A percentile compares a stretch with the other conserved stretches of the same genome.
Conservation (phyloP, 208 protist species). For the Leishmania turanica region DNA sequence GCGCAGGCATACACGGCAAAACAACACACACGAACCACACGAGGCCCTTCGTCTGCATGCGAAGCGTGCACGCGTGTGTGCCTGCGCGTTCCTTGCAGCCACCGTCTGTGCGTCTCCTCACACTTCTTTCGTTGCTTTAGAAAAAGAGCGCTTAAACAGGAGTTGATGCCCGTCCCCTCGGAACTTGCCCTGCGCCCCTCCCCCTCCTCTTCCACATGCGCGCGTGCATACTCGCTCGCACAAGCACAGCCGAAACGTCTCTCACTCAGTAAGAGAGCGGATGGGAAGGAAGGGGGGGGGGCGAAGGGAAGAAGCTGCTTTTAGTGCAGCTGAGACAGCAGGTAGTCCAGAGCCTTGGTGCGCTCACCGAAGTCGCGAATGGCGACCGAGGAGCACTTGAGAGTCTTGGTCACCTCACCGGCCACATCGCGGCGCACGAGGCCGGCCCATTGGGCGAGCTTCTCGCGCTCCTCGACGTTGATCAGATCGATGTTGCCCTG, state of each 20-base stretch:
- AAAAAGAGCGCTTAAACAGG: neutral
- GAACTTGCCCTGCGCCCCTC: neutral
- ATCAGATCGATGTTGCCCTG: conserved; percentile 90
- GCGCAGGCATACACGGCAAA: neutral
- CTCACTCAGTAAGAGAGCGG: conserved; percentile 18
- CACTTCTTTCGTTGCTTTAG: neutral
- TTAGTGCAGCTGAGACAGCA: conserved; percentile 76
- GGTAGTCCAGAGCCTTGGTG: conserved; percentile 83
- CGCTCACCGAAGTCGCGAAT: conserved; percentile 90
- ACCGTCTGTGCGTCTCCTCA: neutral
- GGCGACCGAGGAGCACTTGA: conserved; percentile 90
- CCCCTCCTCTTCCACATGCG: neutral
- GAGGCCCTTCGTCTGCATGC: neutral
- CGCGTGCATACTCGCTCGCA: neutral
- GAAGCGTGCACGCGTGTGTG: neutral
- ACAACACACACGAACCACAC: neutral
- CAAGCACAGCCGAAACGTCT: neutral
- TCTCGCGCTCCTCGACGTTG: conserved; percentile 85
- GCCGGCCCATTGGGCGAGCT: conserved; percentile 85
- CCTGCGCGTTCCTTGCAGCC: neutral
- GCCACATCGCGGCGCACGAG: conserved; percentile 55
- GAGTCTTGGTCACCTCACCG: conserved; percentile 76
- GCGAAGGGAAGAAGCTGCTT: neutral
- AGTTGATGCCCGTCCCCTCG: neutral
- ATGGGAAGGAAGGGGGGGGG: neutral